phyloP scores from a whole-genome alignment of 176 grass and related monocot species.

The barley (Hordeum vulgare) region DNA sequence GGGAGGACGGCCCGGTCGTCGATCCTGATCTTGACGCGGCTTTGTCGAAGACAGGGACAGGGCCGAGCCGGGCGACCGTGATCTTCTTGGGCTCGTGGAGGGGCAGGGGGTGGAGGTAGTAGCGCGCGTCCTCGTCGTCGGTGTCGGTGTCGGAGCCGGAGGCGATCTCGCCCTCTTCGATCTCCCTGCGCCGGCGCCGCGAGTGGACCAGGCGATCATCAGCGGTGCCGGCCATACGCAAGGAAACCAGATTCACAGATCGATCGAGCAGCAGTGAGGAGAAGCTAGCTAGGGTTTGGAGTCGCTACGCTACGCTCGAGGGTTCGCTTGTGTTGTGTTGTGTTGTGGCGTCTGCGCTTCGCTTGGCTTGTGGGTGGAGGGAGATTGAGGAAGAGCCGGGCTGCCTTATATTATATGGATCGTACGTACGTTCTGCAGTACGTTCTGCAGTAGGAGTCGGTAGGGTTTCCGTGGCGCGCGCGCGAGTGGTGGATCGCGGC shows the following conservation, averaged over 20 bases:
- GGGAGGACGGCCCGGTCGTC: no score
- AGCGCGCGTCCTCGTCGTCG: not conserved
- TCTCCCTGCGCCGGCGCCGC: not conserved
- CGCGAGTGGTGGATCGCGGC: not conserved
- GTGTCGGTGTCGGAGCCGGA: not conserved
- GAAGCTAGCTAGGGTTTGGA: not conserved
- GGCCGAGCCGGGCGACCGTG: no score
- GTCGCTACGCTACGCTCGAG: not conserved
- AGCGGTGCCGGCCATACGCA: not conserved
- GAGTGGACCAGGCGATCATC: not conserved
- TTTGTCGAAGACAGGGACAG: no score
- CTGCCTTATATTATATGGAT: conserved; percentile 7
- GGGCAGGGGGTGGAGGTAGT: not conserved
- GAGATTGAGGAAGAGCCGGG: not conserved
- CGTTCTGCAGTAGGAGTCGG: no score
- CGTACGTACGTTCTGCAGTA: no score
- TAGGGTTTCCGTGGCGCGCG: not conserved
- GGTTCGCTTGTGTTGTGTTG: not conserved
- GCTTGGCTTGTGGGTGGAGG: conserved; percentile 9
- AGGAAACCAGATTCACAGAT: not conserved
- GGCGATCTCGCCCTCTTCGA: conserved; percentile 23
- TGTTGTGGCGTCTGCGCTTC: not conserved
- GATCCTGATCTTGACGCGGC: not conserved
- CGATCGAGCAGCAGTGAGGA: not conserved
- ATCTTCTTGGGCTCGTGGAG: no score